Evolutionary conservation across 2,329 filamentous ascomycete species (phyloP).

Genomic region (Tolypocladium ophioglossoides): DNA sequence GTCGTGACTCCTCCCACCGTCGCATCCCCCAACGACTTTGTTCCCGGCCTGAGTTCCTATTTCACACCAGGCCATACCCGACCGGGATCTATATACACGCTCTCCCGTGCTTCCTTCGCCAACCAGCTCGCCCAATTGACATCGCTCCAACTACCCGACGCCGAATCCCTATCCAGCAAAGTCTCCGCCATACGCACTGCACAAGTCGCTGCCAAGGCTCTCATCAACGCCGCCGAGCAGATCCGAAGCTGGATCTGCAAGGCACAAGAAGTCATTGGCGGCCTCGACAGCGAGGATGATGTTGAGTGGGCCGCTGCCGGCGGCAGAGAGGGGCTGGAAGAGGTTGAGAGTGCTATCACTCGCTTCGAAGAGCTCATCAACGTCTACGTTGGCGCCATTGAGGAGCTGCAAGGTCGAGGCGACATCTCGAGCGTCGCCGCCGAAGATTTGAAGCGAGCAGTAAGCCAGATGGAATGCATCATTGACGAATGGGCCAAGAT

Average conservation of each 20-base stretch:
- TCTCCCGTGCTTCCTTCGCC: slow-evolving; percentile 85
- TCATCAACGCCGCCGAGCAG: slow-evolving; percentile 82
- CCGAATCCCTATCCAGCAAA: slow-evolving; percentile 69
- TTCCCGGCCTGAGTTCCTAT: slow-evolving; percentile 45
- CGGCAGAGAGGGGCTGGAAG: slow-evolving; percentile 68
- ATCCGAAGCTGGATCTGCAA: slow-evolving; percentile 92
- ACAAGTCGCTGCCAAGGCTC: slow-evolving; percentile 68
- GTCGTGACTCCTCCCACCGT: slow-evolving; percentile 13
- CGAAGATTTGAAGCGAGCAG: slow-evolving; percentile 62
- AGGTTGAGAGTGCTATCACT: slow-evolving; percentile 62
- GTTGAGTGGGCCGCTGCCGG: slow-evolving; percentile 93
- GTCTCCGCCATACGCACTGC: slow-evolving; percentile 80
- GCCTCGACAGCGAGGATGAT: slow-evolving; percentile 89
- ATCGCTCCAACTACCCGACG: slow-evolving; percentile 78
- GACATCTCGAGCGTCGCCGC: slow-evolving; percentile 65
- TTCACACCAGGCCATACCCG: slow-evolving; percentile 59
- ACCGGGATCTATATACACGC: slow-evolving; percentile 82
- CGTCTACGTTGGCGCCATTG: slow-evolving; percentile 89
- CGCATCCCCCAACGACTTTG: slow-evolving; percentile 29
- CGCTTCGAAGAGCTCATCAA: slow-evolving; percentile 85
- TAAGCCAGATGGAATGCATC: slow-evolving; percentile 83
- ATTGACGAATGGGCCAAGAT: slow-evolving; percentile 78
- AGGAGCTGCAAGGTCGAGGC: slow-evolving; percentile 68
- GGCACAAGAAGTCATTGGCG: slow-evolving; percentile 77
- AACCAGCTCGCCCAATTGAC: slow-evolving; percentile 90